Percentiles rank a stretch among this genome's conserved stretches.
Conservation (phyloP, 495 filamentous ascomycete species). For the Jackrogersella multiformis region DNA sequence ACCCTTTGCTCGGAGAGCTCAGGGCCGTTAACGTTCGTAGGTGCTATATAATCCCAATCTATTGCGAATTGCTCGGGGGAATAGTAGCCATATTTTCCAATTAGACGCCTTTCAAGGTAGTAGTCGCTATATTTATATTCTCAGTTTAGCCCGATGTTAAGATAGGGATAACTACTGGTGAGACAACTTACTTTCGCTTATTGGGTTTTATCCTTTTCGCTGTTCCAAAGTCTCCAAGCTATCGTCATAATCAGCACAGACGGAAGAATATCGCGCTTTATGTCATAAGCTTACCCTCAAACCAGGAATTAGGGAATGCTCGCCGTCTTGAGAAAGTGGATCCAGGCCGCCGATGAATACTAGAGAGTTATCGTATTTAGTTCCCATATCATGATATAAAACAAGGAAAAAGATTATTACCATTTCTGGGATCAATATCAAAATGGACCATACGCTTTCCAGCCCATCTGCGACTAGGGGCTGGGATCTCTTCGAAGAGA, state of each 20-base stretch:
- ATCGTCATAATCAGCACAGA: conserved; percentile 7
- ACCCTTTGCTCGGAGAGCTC: conserved; percentile 21
- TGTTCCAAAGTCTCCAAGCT: conserved; percentile 31
- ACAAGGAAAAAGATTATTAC: conserved; percentile 6
- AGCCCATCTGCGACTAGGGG: conserved; percentile 17
- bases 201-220: conserved; percentile 15
- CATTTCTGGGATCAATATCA: conserved; percentile 34
- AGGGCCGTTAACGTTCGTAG: background rate
- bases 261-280: background rate
- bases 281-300: conserved; percentile 17
- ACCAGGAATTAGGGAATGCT: conserved; percentile 31
- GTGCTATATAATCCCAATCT: conserved; percentile 27
- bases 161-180: background rate
- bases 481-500: conserved; percentile 30
- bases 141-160: background rate
- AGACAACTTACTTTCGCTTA: conserved; percentile 32
- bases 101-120: background rate
- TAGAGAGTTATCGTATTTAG: conserved; percentile 4
- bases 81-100: conserved; percentile 15
- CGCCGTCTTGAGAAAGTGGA: background rate
- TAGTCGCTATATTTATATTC: conserved; percentile 11
- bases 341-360: conserved; percentile 31
- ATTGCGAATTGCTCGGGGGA: conserved; percentile 40
- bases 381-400: background rate
- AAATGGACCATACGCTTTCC: conserved; percentile 32